Base-by-base conservation (phyloP, 495 filamentous ascomycete genomes). In the Tetracladium setigerum region DNA sequence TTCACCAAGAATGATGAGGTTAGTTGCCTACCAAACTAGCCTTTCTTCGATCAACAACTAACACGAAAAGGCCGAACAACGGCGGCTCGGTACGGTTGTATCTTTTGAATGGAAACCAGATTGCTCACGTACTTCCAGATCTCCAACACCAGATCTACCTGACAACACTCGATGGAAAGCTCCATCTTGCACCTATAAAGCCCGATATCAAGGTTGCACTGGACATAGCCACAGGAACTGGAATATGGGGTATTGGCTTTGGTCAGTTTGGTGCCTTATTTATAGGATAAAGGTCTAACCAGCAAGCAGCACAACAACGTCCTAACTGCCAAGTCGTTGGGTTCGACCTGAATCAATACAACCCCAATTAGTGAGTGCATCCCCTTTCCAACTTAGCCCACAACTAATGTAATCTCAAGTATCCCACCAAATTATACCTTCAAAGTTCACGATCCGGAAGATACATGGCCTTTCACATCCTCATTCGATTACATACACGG, bases 161-260 rank as follows among this genome's bases (percentile, higher is more conserved):
- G 12, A 65, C 73, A 27, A 52, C 71, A 10, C 59, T 78, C 9
- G 65, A 69, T 49, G 69, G 71, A 22, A 62, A 65, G 10, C 57
- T 78, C 12, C 73, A 69, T 15, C 57, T 67, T 18, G 68, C 63
- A 0, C 71, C 69, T 13, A 54, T 74, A 15, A 58, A 61, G 16
- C 56, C 49, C 30, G 47, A 44, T 11, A 3, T 15, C 13, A 38
- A 40, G 22, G 46, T 56, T 30, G 45, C 81, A 34, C 67, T 82
- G 7, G 79, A 82, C 46, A 61, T 79, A 33, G 79, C 75, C n/a
- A 79, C 77, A 7, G 77, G 76, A 0, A 73, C 72, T 2, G 76
- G 74, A 22, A 69, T 73, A 44, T 82, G 74, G 77, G 78, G 72
- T 38, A 72, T 78, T 17, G 76, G 76, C 43, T 69, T 75, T 55